Base-by-base conservation (phyloP, 306 rosid genomes). In the Rosa persica region DNA sequence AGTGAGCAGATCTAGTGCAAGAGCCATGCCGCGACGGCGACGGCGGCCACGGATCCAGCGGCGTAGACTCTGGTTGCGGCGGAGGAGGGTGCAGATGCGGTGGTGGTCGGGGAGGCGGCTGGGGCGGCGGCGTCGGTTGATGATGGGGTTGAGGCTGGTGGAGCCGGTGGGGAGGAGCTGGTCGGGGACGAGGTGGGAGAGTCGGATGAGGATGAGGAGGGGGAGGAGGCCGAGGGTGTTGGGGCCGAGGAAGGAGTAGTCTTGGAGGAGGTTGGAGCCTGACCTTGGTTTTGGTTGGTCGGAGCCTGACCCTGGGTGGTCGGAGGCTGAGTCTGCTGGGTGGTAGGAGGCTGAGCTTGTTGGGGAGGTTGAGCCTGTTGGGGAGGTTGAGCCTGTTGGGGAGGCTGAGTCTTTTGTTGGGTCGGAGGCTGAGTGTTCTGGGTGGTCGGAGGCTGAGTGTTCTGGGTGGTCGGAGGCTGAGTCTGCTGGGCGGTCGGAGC, bases 41-140 rank as follows among this genome's bases (percentile, higher is more conserved):
- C 83, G 0, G 84, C 85, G 12, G 82, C 85, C 0, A 88, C 78
- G 51, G 87, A 88, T 84, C 93, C 96, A 7, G 78, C 82, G 17
- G 77, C 55, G 49, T 81, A 38, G 80, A 78, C 83, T 76, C 86
- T 80, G 38, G 25, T 69, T 43, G 80, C 2, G 38, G 69, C 8
- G 16, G 87, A 39, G 5, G 71, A 6, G 3, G 71, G 71, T 17
- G 27, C 48, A 0, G 90, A 84, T 12, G 88, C 0, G 75, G 40
- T 30, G 23, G 12, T 2, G 0, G 48, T 46, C 0, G 82, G 47
- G 79, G 88, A 0, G 72, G 34, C 15, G 81, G 78, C 2, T 0
- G 81, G 78, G 20, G 74, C 2, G 54, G 81, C 0, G 52, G 16
- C 23, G 86, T 44, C 8, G 85, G 44, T 19, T 76, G 20, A 0